Percentiles rank a stretch among this genome's conserved stretches.
These are phyloP conservation scores for Gentiana straminea DNA, from an alignment of 257 asterid species.

Conservation along the genomic window DNA sequence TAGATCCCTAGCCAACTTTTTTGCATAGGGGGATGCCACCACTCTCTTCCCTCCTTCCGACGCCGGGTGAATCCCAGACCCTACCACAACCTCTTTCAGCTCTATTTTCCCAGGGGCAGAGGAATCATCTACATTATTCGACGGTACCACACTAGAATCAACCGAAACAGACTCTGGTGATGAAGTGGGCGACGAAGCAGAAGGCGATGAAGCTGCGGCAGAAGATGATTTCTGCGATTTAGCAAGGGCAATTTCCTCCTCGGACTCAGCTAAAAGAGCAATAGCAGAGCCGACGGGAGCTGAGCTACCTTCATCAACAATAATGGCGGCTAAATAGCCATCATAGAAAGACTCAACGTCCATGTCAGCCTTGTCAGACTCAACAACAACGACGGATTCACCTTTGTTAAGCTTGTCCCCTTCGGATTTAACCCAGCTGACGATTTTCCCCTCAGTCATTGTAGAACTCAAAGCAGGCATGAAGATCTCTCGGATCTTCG, in stretches of 20 bases:
- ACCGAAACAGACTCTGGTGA: background rate
- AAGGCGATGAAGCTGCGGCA: slow-evolving; percentile 6
- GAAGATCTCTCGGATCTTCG: slow-evolving; percentile 95
- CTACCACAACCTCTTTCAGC: slow-evolving; percentile 38
- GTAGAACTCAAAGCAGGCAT: slow-evolving; percentile 98
- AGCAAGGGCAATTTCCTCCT: slow-evolving; percentile 79
- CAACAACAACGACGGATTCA: slow-evolving; percentile 87
- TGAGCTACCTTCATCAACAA: slow-evolving; percentile 75
- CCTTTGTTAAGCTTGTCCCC: slow-evolving; percentile 92
- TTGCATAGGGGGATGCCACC: slow-evolving; percentile 88
- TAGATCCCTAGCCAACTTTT: slow-evolving; percentile 83
- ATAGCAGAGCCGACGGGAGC: slow-evolving; percentile 92
- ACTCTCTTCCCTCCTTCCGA: slow-evolving; percentile 86
- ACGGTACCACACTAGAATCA: no score
- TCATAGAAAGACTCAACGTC: slow-evolving; percentile 91
- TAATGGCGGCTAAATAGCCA: slow-evolving; percentile 78
- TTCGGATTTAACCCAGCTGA: slow-evolving; percentile 84
- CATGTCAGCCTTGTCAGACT: slow-evolving; percentile 96
- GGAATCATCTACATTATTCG: background rate
- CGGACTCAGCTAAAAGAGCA: slow-evolving; percentile 82
- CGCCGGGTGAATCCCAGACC: slow-evolving; percentile 60
- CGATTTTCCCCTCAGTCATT: slow-evolving; percentile 95
- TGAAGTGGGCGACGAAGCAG: slow-evolving; percentile 8
- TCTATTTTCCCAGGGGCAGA: slow-evolving; percentile 8
- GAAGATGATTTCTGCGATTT: slow-evolving; percentile 26